Evolutionary conservation across 2,329 filamentous ascomycete genomes (phyloP), one percentile per base, ranked within the genome.

Genomic region (Pseudocercospora fuligena): DNA sequence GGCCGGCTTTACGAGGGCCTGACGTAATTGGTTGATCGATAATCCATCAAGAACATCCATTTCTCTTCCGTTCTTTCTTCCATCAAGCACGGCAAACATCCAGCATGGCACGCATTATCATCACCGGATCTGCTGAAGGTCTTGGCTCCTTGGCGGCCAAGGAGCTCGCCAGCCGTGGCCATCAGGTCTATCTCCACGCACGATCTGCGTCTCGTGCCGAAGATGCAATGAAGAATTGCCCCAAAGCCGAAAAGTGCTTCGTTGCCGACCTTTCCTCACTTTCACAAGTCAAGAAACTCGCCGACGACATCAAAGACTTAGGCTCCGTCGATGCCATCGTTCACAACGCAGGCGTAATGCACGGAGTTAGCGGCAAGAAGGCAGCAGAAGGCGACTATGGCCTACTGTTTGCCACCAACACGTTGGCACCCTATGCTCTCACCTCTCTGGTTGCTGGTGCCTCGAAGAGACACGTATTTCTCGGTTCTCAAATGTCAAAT

Each of bases 71-170:
- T 51, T 23, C 47, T 25, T 51, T 51, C 21, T 25, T 25, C 21
- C 47, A 14, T 19, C 16, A 19, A 43, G 40, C 40, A 8, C 16
- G 19, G 7, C 40, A n/a, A 43, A 43, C 5, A 14, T 14, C 33
- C 51, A 5, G 8, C 25, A 63, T 64, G 61, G 43, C 59, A 25
- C 60, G 60, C 11, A 66, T 66, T 23, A 57, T 66, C 64, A 53
- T 66, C 46, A 66, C 60, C n/a, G 64, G 64, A 29, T 66, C 64
- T 12, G 60, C 64, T 12, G 53, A 59, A 8, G 64, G 64, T 21
- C 43, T 66, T 27, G 64, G 64, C 59, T 36, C 47, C 6, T 33
- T 63, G 25, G 53, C 64, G 21, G 64, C 64, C 40, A 49, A 63
- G 49, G 60, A 47, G n/a, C 60, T 66, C 9, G 23, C 43, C 23